Base-by-base conservation (phyloP, 129 eudicot genomes). In the Solidago caesia region DNA sequence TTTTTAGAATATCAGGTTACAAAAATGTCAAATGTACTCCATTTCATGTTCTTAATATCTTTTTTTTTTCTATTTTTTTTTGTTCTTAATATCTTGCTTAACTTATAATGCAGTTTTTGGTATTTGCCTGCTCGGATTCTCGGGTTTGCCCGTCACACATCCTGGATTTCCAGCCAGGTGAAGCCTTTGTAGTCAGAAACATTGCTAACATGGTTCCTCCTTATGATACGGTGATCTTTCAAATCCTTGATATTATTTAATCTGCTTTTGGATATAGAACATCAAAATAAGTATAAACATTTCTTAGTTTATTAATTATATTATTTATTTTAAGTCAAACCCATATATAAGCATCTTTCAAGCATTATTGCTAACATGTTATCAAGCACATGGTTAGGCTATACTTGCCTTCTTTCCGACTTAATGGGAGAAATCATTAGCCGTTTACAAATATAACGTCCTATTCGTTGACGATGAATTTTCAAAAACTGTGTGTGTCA, bases 121-220 rank as follows among this genome's bases (percentile, higher is more conserved):
- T 89, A 63, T 92, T 92, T 89, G 92, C 97, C 10, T 92, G 97
- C 79, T 84, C 96, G 52, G 97, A 92, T 56, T 92, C 97, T 29
- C 83, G 97, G 29, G 97, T 92, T 39, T 91, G 97, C 74, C 97
- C 97, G 8, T 91, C 97, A 25, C 97, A 91, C 73, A 75, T 91
- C 52, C 86, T 92, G 46, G 84, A 89, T 78, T 92, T 89, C 68
- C 92, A 89, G 61, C 97, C 97, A 14, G 97, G 97, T 33, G 97
- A 92, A 78, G 97, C 97, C 13, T 92, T 92, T 51, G 68, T 85
- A 41, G 92, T 91, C 78, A 74, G 97, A 71, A 91, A 91, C 80
- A 91, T 91, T 27, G 97, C 97, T 68, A 92, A 85, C 84, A 92
- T 92, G 97, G 96, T 92, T 70, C 97, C 97, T 43, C 92, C 92